A percentile compares a stretch with the other conserved stretches of the same genome.
Evolutionary conservation across 73 alveolate species (phyloP).

Genomic region (Paramecium caudatum): DNA sequence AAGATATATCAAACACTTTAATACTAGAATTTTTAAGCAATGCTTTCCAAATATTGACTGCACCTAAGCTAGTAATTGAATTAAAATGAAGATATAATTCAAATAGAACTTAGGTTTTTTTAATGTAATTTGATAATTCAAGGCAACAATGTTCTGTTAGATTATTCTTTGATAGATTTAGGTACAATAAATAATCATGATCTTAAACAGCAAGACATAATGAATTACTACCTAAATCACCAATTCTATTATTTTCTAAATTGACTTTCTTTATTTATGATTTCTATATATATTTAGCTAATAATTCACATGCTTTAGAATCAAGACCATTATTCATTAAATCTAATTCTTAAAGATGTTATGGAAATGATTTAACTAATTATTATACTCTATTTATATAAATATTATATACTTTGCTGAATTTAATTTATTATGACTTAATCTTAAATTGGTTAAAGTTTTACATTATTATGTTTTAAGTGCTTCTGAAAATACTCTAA

Average conservation of each 20-base stretch:
- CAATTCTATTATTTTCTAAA: conserved; percentile 57
- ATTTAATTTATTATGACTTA: background rate
- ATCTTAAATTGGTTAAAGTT: background rate
- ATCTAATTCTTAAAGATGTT: conserved; percentile 51
- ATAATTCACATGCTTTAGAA: conserved; percentile 11
- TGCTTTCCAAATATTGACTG: conserved; percentile 63
- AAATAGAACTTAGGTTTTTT: conserved; percentile 39
- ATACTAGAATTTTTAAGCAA: conserved; percentile 46
- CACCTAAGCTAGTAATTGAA: conserved; percentile 25
- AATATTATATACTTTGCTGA: background rate
- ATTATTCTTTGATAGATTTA: conserved; percentile 47
- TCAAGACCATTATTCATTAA: conserved; percentile 21
- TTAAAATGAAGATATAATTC: conserved; percentile 65
- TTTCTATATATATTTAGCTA: conserved; percentile 52
- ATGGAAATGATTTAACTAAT: conserved; percentile 14
- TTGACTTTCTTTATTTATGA: conserved; percentile 35
- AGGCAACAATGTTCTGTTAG: conserved; percentile 55
- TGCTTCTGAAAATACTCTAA: conserved; percentile 60
- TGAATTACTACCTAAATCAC: conserved; percentile 54
- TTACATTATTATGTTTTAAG: conserved; percentile 37
- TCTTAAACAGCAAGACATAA: conserved; percentile 20
- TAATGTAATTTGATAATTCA: conserved; percentile 39
- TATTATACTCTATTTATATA: background rate
- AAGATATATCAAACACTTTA: conserved; percentile 65
- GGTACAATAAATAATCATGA: conserved; percentile 27